Conservation (phyloP, 371 early-diverging fungal genomes). For the Apophysomyces ossiformis region DNA sequence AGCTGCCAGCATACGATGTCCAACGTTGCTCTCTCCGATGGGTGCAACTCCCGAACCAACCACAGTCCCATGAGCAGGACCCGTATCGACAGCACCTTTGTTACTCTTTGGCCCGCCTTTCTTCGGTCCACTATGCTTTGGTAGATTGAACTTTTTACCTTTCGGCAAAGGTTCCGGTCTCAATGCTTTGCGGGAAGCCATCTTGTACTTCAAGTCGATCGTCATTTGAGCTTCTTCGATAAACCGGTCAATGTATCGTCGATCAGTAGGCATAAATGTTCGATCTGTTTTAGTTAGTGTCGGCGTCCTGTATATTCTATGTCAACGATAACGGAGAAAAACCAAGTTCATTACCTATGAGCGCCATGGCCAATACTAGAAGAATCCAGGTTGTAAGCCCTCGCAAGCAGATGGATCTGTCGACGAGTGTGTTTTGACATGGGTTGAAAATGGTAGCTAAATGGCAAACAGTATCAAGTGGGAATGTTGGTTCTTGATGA, state of each 20-base stretch:
- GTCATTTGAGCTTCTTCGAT: constrained; percentile 37
- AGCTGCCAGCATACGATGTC: constrained; percentile 79
- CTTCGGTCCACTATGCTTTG: neutral
- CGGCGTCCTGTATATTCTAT: constrained; percentile 29
- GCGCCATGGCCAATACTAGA: constrained; percentile 54
- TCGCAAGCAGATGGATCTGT: constrained; percentile 57
- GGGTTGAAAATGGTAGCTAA: constrained; percentile 54
- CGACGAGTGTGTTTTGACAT: constrained; percentile 56
- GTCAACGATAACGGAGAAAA: too few species aligned
- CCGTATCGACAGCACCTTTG: neutral
- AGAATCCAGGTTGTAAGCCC: constrained; percentile 55
- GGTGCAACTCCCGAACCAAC: constrained; percentile 72
- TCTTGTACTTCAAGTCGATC: constrained; percentile 29
- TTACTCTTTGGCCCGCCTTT: neutral
- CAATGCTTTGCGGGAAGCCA: neutral
- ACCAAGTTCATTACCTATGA: constrained; percentile 24
- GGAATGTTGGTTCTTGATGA: neutral
- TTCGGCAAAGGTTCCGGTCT: constrained; percentile 18
- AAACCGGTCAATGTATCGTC: constrained; percentile 51
- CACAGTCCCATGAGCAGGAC: constrained; percentile 58
- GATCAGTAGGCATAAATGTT: constrained; percentile 54
- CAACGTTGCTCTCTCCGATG: constrained; percentile 71
- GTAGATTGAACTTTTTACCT: constrained; percentile 9
- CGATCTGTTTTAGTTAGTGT: constrained; percentile 55
- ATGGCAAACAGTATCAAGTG: neutral